Evolutionary conservation across 495 filamentous ascomycete species (phyloP), one percentile per base, ranked within the genome.

Genomic region (Acidomyces sp.): DNA sequence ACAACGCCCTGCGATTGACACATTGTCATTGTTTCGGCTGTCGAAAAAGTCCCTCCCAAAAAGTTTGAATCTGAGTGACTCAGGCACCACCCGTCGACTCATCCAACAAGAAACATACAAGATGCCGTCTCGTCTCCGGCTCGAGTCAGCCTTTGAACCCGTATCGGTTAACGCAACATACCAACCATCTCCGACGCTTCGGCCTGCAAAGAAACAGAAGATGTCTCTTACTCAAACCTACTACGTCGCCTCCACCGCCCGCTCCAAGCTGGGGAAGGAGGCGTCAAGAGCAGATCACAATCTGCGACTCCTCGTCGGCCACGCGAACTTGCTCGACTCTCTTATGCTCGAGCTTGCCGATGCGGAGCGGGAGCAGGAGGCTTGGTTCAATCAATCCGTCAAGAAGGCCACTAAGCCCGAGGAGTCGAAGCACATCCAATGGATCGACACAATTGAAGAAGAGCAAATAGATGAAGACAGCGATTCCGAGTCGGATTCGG

Each of bases 221-320:
- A 96, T 97, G 90, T 85, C 78, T 59, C 77, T 96, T 64, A 86
- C 90, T 3, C 84, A 95, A 66, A 95, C 87, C 47, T 96, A 94
- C 78, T 92, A 84, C 69, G 78, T 96, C 52, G 90, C 92, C 56
- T 83, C 92, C 71, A 85, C 85, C 63, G 90, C 90, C 59, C 77
- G 90, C 52, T 78, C 77, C 59, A 96, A 97, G 84, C 86, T 97
- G 55, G 82, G 84, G 43, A 72, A 69, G 38, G 87, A 95, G 65
- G 90, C 90, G 70, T 74, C 77, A 62, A 77, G 77, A 45, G 69
- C 79, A 52, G 92, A 96, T 57, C 92, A 96, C 69, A 77, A 95
- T 67, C 81, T 97, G 44, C 77, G 88, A 55, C 77, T 87, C 10
- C 75, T 97, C 39, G 90, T 97, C 46, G 80, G 92, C 43, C 90